Base-by-base conservation (phyloP, 139 green algal species). In the Chlamydomonas sphaeroides region DNA sequence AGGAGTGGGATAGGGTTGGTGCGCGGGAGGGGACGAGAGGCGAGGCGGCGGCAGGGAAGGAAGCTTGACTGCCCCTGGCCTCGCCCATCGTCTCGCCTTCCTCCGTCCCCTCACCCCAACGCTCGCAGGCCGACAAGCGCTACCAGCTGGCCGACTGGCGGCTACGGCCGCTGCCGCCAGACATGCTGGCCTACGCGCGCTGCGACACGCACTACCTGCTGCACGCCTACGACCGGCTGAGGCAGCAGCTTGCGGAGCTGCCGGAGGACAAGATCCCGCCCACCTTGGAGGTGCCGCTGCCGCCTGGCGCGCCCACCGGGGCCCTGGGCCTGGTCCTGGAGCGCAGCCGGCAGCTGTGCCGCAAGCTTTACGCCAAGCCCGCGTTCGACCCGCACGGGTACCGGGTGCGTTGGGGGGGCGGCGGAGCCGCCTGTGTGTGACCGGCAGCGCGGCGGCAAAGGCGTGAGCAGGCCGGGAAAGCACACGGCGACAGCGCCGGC, bases 71-170 rank as follows among this genome's bases (percentile, higher is more conserved):
- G n/a, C n/a, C n/a, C n/a, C n/a, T n/a, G n/a, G n/a, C n/a, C n/a
- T n/a, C n/a, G n/a, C n/a, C n/a, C n/a, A n/a, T n/a, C n/a, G n/a
- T n/a, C n/a, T n/a, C n/a, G n/a, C n/a, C n/a, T n/a, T n/a, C n/a
- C n/a, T n/a, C n/a, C n/a, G n/a, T n/a, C 49, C 36, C 65, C 36
- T 1, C 65, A 5, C 65, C 25, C 68, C 18, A 6, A 21, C 1
- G 6, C 68, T 2, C 17, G 2, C 75, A 71, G 79, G 76, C 90
- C 3, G 92, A 97, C 87, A 96, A 97, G 72, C 83, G 78, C 45
- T 98, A 89, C 79, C 96, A 99, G 93, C 89, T 99, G 89, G 96
- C 96, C 18, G 97, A 99, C 91, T 99, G 97, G 97, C 86, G 96
- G 1, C 51, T 95, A 66, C 89, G 96, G 39, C 96, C 96, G 20